phyloP scores from a whole-genome alignment of 179 eudicot genomes.

The Beta macrorhiza region DNA sequence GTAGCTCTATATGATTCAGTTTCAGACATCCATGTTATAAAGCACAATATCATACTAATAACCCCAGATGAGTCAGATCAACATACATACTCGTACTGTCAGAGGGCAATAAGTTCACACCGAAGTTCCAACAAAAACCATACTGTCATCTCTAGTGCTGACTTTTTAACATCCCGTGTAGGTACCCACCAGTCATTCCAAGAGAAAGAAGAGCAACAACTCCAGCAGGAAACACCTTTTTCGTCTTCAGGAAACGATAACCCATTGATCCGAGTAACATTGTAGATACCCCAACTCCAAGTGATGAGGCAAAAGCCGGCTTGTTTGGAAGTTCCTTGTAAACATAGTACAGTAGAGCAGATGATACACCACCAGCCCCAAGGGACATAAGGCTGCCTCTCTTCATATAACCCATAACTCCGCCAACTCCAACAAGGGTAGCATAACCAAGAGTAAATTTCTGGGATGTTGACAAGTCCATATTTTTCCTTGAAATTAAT shows the following conservation, averaged over 20 bases:
- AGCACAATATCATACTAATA: neutral
- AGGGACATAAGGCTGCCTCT: conserved; percentile 69
- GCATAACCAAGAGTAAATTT: conserved; percentile 42
- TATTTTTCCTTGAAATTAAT: conserved; percentile 10
- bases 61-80: too few species aligned
- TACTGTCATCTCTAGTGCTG: conserved; percentile 40
- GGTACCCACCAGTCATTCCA: conserved; percentile 65
- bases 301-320: conserved; percentile 60
- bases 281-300: conserved; percentile 72
- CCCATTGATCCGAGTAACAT: conserved; percentile 79
- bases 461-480: conserved; percentile 43
- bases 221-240: conserved; percentile 83
- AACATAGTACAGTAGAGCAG: conserved; percentile 49
- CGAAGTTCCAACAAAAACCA: conserved; percentile 23
- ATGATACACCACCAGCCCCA: conserved; percentile 69
- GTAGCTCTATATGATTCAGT: neutral
- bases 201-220: conserved; percentile 69
- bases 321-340: conserved; percentile 68
- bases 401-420: conserved; percentile 74
- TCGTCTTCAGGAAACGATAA: conserved; percentile 60
- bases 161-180: conserved; percentile 67
- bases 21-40: neutral
- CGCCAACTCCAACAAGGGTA: conserved; percentile 52
- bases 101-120: neutral
- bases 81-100: neutral